Conservation (phyloP, 257 asterid genomes). For the Rubia yunnanensis region DNA sequence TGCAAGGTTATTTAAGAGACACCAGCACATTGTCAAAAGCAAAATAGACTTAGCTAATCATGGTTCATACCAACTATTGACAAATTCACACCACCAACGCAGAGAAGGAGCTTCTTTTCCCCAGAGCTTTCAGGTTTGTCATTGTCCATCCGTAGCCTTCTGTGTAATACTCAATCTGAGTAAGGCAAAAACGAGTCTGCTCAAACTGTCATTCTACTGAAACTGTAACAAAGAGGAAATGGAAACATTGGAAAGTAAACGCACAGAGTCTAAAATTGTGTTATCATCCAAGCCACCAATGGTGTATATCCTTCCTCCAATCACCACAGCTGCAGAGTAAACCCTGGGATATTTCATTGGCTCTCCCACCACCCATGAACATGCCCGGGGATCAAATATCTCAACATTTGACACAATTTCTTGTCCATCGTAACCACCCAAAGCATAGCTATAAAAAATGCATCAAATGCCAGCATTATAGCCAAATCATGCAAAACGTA, state of each 20-base stretch:
- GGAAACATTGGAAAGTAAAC: slow-evolving; percentile 1
- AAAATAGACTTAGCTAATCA: neutral
- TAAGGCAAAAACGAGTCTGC: neutral
- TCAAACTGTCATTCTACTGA: neutral
- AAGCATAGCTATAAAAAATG: slow-evolving; percentile 39
- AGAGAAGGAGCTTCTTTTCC: slow-evolving; percentile 46
- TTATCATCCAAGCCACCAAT: slow-evolving; percentile 40
- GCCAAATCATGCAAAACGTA: neutral
- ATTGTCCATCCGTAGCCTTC: slow-evolving; percentile 46
- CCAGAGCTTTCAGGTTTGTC: slow-evolving; percentile 23
- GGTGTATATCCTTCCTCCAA: slow-evolving; percentile 32
- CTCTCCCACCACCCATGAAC: slow-evolving; percentile 47
- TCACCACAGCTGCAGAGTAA: slow-evolving; percentile 39
- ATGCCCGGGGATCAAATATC: slow-evolving; percentile 59
- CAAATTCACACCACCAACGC: slow-evolving; percentile 27
- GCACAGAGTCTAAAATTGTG: slow-evolving; percentile 34
- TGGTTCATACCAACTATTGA: neutral
- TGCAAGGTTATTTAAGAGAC: too few species aligned
- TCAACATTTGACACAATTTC: slow-evolving; percentile 35
- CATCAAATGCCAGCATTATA: neutral
- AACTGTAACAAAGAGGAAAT: too few species aligned
- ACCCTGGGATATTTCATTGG: slow-evolving; percentile 46
- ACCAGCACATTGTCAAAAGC: too few species aligned
- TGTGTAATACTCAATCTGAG: slow-evolving; percentile 38
- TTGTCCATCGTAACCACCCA: slow-evolving; percentile 69